These are phyloP conservation scores for Sambucus nigra DNA, from an alignment of 129 eudicot species.

Conservation along the genomic window DNA sequence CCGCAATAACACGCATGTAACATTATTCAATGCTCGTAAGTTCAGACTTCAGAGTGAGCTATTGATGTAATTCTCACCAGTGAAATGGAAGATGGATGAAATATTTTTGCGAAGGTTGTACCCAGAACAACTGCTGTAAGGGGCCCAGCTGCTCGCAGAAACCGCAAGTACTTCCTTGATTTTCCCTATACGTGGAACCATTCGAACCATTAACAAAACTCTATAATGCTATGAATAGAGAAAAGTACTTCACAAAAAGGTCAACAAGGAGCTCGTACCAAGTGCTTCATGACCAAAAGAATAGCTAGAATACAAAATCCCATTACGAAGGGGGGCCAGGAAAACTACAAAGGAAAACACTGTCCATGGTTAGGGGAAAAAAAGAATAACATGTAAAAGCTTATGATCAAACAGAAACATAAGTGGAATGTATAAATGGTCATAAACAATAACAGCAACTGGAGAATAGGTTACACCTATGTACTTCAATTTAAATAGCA, in stretches of 20 bases:
- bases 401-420: neutral
- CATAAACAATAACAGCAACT: neutral
- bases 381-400: neutral
- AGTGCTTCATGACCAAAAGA: slow-evolving; percentile 76
- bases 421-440: neutral
- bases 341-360: slow-evolving; percentile 51
- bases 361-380: slow-evolving; percentile 9
- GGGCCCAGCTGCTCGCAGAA: slow-evolving; percentile 87
- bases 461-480: neutral
- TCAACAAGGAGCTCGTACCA: slow-evolving; percentile 34
- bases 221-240: neutral
- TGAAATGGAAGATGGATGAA: slow-evolving; percentile 77
- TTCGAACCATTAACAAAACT: slow-evolving; percentile 1
- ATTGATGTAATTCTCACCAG: slow-evolving; percentile 54
- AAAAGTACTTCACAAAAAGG: neutral
- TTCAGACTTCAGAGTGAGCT: neutral
- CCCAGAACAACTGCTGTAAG: slow-evolving; percentile 95
- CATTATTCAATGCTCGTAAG: too few relatives aligned
- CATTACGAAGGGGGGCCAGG: slow-evolving; percentile 95
- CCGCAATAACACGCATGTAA: too few relatives aligned
- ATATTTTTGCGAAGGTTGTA: slow-evolving; percentile 72
- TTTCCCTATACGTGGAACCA: slow-evolving; percentile 52
- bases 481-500: neutral
- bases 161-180: slow-evolving; percentile 59
- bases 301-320: slow-evolving; percentile 75